Conservation (phyloP, 371 early-diverging fungal species). For the Mortierella sp. region DNA sequence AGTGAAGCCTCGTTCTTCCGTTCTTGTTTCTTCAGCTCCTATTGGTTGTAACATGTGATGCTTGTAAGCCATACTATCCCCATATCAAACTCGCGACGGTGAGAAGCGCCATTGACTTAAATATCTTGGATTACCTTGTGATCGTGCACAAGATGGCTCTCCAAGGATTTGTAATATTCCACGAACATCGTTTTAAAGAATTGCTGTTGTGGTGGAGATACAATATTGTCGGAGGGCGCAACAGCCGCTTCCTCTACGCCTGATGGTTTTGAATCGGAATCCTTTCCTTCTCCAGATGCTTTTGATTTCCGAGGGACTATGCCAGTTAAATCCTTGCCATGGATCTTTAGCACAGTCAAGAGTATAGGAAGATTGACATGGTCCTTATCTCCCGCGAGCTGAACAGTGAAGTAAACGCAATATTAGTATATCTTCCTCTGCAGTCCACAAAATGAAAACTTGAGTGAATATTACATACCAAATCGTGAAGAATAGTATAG, state of each 20-base stretch:
- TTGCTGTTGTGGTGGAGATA: constrained; percentile 59
- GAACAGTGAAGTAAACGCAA: background rate
- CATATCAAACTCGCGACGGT: background rate
- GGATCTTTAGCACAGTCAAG: constrained; percentile 81
- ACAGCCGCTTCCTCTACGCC: constrained; percentile 16
- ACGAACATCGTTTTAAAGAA: constrained; percentile 69
- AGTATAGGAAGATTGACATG: constrained; percentile 84
- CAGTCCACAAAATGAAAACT: background rate
- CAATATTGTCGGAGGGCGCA: constrained; percentile 30
- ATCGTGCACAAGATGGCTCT: constrained; percentile 76
- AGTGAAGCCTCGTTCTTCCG: constrained; percentile 82
- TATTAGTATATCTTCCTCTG: background rate
- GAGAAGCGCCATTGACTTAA: background rate
- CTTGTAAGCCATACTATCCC: background rate
- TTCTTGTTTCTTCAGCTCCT: constrained; percentile 80
- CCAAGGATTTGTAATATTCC: constrained; percentile 78
- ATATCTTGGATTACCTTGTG: constrained; percentile 68
- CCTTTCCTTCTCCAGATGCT: constrained; percentile 59
- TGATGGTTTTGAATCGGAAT: constrained; percentile 43
- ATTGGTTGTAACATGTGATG: background rate
- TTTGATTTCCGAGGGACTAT: constrained; percentile 67
- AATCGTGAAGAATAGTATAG: constrained; percentile 52
- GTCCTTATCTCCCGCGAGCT: constrained; percentile 66
- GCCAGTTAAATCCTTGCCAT: constrained; percentile 67
- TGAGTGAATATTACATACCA: constrained; percentile 33